Conservation (phyloP, 345 rosid species). For the Luvunga scandens region DNA sequence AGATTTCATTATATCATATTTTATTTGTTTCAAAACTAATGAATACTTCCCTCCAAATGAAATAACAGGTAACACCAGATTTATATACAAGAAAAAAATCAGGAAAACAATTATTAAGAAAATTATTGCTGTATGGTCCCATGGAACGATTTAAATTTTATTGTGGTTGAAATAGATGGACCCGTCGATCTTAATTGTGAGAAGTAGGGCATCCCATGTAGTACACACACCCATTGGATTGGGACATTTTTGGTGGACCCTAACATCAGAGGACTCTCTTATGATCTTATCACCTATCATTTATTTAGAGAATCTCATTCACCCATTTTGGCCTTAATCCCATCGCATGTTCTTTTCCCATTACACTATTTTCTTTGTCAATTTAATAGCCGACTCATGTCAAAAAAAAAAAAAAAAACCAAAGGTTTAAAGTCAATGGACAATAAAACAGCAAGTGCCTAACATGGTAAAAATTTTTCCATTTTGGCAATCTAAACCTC, state of each 20-base stretch:
- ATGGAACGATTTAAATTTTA: background rate
- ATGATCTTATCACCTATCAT: conserved; percentile 1
- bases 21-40: too few relatives aligned
- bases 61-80: too few relatives aligned
- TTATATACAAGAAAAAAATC: background rate
- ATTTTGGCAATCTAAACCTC: conserved; percentile 9
- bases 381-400: background rate
- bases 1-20: too few relatives aligned
- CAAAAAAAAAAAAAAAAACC: background rate
- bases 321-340: background rate
- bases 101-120: background rate
- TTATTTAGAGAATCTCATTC: background rate
- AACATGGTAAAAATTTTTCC: background rate
- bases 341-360: background rate
- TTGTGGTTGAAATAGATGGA: conserved; percentile 3
- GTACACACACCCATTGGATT: background rate
- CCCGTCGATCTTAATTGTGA: conserved; percentile 12
- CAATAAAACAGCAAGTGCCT: conserved; percentile 8
- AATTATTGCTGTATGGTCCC: conserved; percentile 7
- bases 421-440: conserved; percentile 6
- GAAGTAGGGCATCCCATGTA: background rate
- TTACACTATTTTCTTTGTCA: background rate
- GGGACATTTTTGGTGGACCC: conserved; percentile 19
- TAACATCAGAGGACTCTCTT: background rate
- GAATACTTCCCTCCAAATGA: background rate